Percentiles rank a stretch among this genome's conserved stretches.
Conservation (phyloP, 768 basidiomycete species). For the Cyclocybe aegerita region DNA sequence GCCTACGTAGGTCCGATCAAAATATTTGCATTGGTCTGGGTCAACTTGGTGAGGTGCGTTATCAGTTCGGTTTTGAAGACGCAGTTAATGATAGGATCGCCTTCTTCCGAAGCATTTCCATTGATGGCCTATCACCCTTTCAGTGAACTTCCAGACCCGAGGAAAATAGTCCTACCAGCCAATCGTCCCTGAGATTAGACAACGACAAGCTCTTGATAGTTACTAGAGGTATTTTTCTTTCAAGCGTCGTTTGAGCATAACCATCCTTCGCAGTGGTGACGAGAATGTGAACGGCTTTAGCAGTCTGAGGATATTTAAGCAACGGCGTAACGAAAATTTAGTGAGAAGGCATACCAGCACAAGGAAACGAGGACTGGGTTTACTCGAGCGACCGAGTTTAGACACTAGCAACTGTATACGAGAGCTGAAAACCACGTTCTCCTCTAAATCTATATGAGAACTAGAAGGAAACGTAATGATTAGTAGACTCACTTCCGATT, state of each 20-base stretch:
- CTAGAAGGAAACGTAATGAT: neutral
- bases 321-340: neutral
- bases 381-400: conserved; percentile 84
- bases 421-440: conserved; percentile 82
- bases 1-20: conserved; percentile 77
- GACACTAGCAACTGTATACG: conserved; percentile 81
- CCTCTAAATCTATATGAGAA: conserved; percentile 40
- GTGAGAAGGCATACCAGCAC: conserved; percentile 64
- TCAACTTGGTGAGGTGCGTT: conserved; percentile 77
- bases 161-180: conserved; percentile 66
- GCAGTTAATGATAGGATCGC: conserved; percentile 89
- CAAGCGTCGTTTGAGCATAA: conserved; percentile 52
- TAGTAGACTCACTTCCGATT: conserved; percentile 58
- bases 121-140: conserved; percentile 62
- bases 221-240: conserved; percentile 87
- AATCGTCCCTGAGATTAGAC: conserved; percentile 92
- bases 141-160: neutral
- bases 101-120: conserved; percentile 80
- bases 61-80: conserved; percentile 95
- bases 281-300: conserved; percentile 82
- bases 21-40: conserved; percentile 73
- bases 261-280: conserved; percentile 65
- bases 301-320: conserved; percentile 49
- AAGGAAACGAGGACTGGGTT: conserved; percentile 87
- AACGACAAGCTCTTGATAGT: conserved; percentile 86